Evolutionary conservation across 2,329 filamentous ascomycete species (phyloP), one percentile per base, ranked within the genome.

Genomic region (Colletotrichum cereale): DNA sequence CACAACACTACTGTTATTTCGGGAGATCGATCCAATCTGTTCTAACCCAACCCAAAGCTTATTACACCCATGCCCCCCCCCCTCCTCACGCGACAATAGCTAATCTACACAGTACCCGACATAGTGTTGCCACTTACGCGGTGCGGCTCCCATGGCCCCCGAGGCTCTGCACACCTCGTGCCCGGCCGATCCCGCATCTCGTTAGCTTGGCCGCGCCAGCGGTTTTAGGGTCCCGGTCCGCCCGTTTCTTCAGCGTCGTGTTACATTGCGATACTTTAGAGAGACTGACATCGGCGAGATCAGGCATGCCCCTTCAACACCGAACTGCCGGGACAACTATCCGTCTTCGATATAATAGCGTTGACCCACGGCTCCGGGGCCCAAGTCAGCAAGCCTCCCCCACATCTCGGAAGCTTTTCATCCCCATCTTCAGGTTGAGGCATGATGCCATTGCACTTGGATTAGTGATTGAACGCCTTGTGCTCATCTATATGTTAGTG

Each of bases 311-410:
- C 10, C 38, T 21, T 36, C 34, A 24, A 56, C 40, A 36, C 68
- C 58, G 38, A 52, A 52, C 26, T 53, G 66, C 68, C 58, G 65
- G 68, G 58, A 67, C 57, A 21, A 60, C 58, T 29, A 68, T 52
- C 65, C 58, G 68, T 71, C 53, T 71, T 68, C 53, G 29, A 71
- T 60, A 67, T 55, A 71, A 67, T 55, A 71, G 65, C 68, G 52
- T 52, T 14, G 68, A 18, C 58, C 65, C 65, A 55, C 44, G 36
- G 12, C 52, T 3, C 24, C 52, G 57, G 18, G 55, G 26, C 40
- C 63, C 31, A 66, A 48, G 21, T 48, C 48, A 18, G 10, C 26
- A 29, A 58, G 36, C 44, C 44, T 38, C 36, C 64, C 68, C 68
- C 68, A 64, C 68, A 63, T 71, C 56, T 50, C 55, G 50, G 34